Base-by-base conservation (phyloP, 805 yeast species). In the Yarrowia sp. region DNA sequence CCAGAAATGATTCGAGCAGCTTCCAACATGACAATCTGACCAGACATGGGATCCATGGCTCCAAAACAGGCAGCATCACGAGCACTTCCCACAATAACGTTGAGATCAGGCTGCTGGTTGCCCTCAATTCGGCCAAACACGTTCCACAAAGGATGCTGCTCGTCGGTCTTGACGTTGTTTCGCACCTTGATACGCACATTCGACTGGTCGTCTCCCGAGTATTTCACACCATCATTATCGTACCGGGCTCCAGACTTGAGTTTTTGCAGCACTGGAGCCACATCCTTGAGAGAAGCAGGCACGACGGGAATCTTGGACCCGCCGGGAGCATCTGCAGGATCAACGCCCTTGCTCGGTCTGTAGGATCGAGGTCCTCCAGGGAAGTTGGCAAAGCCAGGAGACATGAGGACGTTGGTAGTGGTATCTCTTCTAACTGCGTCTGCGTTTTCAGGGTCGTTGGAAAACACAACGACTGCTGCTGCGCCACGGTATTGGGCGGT, bases 11-110 rank as follows among this genome's bases (percentile, higher is more conserved):
- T 73, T 65, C 88, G 83, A 10, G 89, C 84, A 66, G 92, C 75
- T 67, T 92, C 93, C 22, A 92, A 74, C 64, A 92, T 71, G 1
- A 88, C 78, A 0, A 87, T 85, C 1, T 95, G 86, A 0, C 96
- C 96, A 3, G 96, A 85, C 68, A 84, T 83, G 9, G 92, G 85
- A 35, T 83, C 80, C 3, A 83, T 76, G 0, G 96, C 86, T n/a
- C 97, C 98, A 69, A 77, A 82, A 67, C 91, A 84, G 24, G 85
- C 78, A 0, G 96, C 79, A 72, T 92, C 97, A 68, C 97, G 79
- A 4, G 88, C 83, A 0, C 97, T 92, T 0, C 96, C 97, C 65
- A 93, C 83, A 2, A 92, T 79, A 4, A 93, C 76, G 0, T 90
- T 90, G 68, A 84, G 82, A 21, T 84, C 90, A 21, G 79, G 77